Conservation (phyloP, 805 yeast genomes). For the Diddensiella santjacobensis region DNA sequence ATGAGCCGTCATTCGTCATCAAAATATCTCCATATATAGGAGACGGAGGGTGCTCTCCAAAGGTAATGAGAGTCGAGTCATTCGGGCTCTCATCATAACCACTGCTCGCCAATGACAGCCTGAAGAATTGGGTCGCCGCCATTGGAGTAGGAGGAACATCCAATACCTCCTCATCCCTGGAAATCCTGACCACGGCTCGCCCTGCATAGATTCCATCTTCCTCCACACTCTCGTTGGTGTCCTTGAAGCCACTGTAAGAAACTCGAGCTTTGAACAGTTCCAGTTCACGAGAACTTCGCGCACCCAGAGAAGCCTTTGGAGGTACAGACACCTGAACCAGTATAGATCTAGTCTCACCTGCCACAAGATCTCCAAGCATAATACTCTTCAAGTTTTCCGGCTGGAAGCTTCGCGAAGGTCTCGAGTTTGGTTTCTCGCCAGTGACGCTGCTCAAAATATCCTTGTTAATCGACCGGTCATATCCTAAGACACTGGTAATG, state of each 20-base stretch:
- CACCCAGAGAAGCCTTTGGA: constrained; percentile 1
- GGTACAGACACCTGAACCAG: constrained; percentile 14
- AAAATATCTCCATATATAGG: constrained; percentile 3
- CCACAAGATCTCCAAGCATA: constrained; percentile 11
- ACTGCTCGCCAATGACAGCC: constrained; percentile 4
- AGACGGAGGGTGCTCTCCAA: constrained; percentile 4
- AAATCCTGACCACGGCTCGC: background rate
- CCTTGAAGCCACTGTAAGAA: constrained; percentile 1
- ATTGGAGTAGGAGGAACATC: constrained; percentile 8
- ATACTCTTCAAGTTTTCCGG: constrained; percentile 2
- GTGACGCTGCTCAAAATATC: constrained; percentile 11
- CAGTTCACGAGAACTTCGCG: background rate
- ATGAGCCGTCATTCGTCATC: background rate
- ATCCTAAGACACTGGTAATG: constrained; percentile 15
- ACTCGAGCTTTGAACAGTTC: constrained; percentile 5
- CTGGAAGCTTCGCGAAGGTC: constrained; percentile 5
- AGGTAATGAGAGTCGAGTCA: background rate
- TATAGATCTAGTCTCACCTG: constrained; percentile 15
- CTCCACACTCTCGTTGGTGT: background rate
- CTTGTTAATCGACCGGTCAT: constrained; percentile 3
- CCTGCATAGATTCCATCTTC: background rate
- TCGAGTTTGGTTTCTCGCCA: constrained; percentile 8
- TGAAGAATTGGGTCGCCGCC: background rate
- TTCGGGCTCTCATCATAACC: background rate
- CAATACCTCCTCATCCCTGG: background rate